Conservation (phyloP, 495 filamentous ascomycete species). For the Penicillium arizonense region DNA sequence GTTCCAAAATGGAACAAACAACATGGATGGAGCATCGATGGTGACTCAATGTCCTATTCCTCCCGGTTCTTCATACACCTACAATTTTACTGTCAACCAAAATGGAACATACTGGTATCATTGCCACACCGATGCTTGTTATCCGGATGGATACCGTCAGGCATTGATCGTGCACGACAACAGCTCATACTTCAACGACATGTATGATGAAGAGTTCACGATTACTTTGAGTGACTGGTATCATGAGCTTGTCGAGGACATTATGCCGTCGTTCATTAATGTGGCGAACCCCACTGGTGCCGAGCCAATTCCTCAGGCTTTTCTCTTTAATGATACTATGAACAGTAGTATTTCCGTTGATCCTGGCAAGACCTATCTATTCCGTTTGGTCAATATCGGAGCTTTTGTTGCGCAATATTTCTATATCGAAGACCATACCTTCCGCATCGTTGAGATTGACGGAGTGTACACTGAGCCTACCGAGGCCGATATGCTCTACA, state of each 20-base stretch:
- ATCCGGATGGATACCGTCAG: slow-evolving; percentile 73
- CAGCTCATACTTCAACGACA: slow-evolving; percentile 53
- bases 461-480: slow-evolving; percentile 54
- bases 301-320: slow-evolving; percentile 51
- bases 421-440: slow-evolving; percentile 71
- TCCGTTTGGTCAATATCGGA: slow-evolving; percentile 74
- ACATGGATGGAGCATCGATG: slow-evolving; percentile 73
- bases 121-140: slow-evolving; percentile 66
- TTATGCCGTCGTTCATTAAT: slow-evolving; percentile 46
- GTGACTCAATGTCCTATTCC: slow-evolving; percentile 67
- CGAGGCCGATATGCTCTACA: slow-evolving; percentile 60
- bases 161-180: slow-evolving; percentile 71
- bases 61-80: slow-evolving; percentile 64
- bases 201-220: slow-evolving; percentile 66
- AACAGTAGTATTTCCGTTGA: slow-evolving; percentile 57
- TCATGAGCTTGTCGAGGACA: slow-evolving; percentile 44
- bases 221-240: slow-evolving; percentile 69
- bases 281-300: slow-evolving; percentile 51
- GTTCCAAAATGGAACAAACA: slow-evolving; percentile 64
- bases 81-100: slow-evolving; percentile 77
- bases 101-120: slow-evolving; percentile 85
- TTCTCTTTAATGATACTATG: slow-evolving; percentile 57
- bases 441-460: slow-evolving; percentile 56
- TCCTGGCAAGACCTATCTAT: slow-evolving; percentile 76
- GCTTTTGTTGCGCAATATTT: slow-evolving; percentile 76